Evolutionary conservation across 2,329 filamentous ascomycete species (phyloP), one percentile per base, ranked within the genome.

Genomic region (Ambrosiella cleistominuta): DNA sequence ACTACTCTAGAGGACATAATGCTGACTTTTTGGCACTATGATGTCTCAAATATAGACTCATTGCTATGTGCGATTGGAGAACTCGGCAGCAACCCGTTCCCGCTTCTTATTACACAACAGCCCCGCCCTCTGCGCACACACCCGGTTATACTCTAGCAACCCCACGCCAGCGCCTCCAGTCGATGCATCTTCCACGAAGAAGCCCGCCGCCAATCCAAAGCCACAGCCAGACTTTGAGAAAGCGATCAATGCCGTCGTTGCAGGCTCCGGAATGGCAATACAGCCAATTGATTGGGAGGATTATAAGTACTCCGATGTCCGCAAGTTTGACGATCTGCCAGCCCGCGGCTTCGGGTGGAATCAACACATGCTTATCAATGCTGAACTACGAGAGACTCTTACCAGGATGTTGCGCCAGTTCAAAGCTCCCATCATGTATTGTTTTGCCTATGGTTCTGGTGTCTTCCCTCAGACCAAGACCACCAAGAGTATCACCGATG

Each of bases 401-500:
- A 82, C 90, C 57, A 81, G 89, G 65, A 86, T 97, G 63, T 74
- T 96, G 19, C 93, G 89, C 80, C 81, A 94, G 66, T 97, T 98
- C 70, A 79, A 84, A 56, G 91, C 93, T 0, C 91, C 93, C 0
- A 95, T 98, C 63, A 82, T 90, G 58, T 97, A 97, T 73, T 91
- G 90, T 12, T 95, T 98, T 69, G 93, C 93, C 1, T 98, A 98
- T 67, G 93, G 93, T 19, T 97, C 91, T 5, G 93, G 93, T 3
- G 93, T 98, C 8, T 98, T 98, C 66, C 83, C 90, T 0, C 93
- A 98, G 68, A 66, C 70, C n/a, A 68, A 70, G 57, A 73, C 73
- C 54, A 77, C 77, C 63, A 70, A 72, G 61, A 70, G 72, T 61
- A 72, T 82, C 55, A 74, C 80, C 27, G 77, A 79, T 55, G 75